Evolutionary conservation across 345 rosid species (phyloP), one percentile per base, ranked within the genome.

Genomic region (Melastoma malabathricum): DNA sequence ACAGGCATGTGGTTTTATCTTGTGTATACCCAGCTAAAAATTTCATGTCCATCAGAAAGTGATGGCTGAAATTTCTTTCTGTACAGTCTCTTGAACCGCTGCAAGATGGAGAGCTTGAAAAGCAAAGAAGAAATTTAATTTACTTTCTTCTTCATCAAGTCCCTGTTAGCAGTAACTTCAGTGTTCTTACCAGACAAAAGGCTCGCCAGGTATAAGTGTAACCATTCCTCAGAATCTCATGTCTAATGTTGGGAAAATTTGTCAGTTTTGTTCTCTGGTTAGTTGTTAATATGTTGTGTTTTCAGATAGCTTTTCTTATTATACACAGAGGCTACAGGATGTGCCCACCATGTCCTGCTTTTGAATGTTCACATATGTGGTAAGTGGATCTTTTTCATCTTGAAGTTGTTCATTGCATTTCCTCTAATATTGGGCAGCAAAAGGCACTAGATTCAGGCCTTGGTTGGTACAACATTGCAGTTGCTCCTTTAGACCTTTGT

Each of bases 331-430:
- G 98, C 51, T 92, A 92, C 76, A 77, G 62, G 74, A 92, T 92
- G 98, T 80, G 79, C 69, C 98, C 95, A 18, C 93, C 96, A 22
- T 82, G 82, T 64, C 96, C 98, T 45, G 89, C 96, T 50, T 88
- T 75, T 84, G 98, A 92, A 61, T 92, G 98, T 72, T 81, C 87
- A 50, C 98, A 87, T 64, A 92, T 84, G 88, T 92, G 98, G 96
- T 92, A 69, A 51, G 92, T 59, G 47, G 41, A 10, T 43, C 55
- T 47, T 41, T 23, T 27, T 53, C 64, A 49, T 4, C 13, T 10
- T 25, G 43, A 3, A 27, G 31, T 27, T 3, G 31, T 27, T 27
- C 31, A 27, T 27, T 27, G 31, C 31, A 27, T 27, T 27, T 29
- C 27, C 43, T 25, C 43, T 50, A n/a, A 50, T 50, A 15, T 50